Base-by-base conservation (phyloP, 2,329 filamentous ascomycete genomes). In the Epichloe scottii region DNA sequence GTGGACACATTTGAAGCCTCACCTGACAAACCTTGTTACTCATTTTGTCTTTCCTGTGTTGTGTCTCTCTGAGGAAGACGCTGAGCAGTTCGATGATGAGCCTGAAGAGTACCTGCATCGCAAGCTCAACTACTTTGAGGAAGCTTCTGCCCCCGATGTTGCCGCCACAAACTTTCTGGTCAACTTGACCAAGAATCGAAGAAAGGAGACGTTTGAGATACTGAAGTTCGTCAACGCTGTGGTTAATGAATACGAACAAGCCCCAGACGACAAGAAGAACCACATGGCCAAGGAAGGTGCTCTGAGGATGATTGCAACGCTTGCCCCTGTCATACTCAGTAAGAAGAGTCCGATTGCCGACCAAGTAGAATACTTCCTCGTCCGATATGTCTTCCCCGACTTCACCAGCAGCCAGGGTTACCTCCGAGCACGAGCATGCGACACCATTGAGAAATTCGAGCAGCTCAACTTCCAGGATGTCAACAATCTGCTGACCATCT, bases 331-430 rank as follows among this genome's bases (percentile, higher is more conserved):
- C 49, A 94, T 98, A 46, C 76, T 98, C 37, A 89, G 89, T 59
- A 98, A 97, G 77, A 97, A 97, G 78, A 96, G 90, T 63, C 93
- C 93, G 1, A 96, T 98, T 58, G 93, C 91, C 37, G 87, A 95
- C 63, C 89, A 97, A 68, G 90, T 97, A 52, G 93, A 98, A 68
- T 96, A 95, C 68, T 98, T 98, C 76, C 86, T 98, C 58, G 91
- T 97, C 49, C 87, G 91, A 62, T 95, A 97, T 63, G 93, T 98
- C 52, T 97, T 98, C 74, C 93, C 93, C 45, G 93, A 98, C 63
- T 98, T 98, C 74, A 84, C 88, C 60, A 97, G 89, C 69, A 77
- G 82, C 14, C 87, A 95, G 63, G 93, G 91, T 37, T 97, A 90
- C 71, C 81, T 98, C 46, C 86, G 93, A 52, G 93, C 93, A 35